Evolutionary conservation across 257 asterid species (phyloP).

Genomic region (Oldenlandia corymbosa): DNA sequence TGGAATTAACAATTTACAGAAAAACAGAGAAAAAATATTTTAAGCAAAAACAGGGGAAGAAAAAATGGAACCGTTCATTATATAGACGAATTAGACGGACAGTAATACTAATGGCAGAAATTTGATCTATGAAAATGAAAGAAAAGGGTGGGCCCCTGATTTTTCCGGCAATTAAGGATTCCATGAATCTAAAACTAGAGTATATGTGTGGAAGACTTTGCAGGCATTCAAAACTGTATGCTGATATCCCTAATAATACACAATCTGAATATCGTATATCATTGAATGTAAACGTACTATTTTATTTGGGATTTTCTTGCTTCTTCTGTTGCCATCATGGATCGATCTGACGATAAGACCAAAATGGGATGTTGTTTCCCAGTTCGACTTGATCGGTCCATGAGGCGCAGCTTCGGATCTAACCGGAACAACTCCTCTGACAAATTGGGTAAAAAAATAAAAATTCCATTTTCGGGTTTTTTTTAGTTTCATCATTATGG

Average conservation of each 20-base stretch:
- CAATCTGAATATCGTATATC: not conserved
- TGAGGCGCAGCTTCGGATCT: slow-evolving; percentile 26
- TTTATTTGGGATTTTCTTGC: not conserved
- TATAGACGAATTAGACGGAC: not conserved
- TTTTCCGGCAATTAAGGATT: slow-evolving; percentile 1
- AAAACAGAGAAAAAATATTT: not conserved
- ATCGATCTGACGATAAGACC: slow-evolving; percentile 17
- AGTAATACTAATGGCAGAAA: not conserved
- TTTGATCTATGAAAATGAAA: no score
- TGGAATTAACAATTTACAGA: not conserved
- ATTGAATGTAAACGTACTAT: not conserved
- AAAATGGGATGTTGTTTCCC: slow-evolving; percentile 26
- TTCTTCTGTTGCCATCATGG: slow-evolving; percentile 17
- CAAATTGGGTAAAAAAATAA: not conserved
- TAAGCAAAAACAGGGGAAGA: no score
- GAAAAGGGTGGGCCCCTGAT: not conserved
- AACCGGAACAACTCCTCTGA: slow-evolving; percentile 16
- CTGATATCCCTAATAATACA: no score
- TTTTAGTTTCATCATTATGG: no score
- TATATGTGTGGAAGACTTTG: no score
- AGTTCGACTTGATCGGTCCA: slow-evolving; percentile 25
- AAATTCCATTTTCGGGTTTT: no score
- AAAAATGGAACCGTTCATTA: slow-evolving; percentile 1
- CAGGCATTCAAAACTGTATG: not conserved
- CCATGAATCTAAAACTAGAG: not conserved